These are phyloP conservation scores for Botrytis hyacinthi DNA, from an alignment of 2,329 filamentous ascomycete species.

Conservation along the genomic window DNA sequence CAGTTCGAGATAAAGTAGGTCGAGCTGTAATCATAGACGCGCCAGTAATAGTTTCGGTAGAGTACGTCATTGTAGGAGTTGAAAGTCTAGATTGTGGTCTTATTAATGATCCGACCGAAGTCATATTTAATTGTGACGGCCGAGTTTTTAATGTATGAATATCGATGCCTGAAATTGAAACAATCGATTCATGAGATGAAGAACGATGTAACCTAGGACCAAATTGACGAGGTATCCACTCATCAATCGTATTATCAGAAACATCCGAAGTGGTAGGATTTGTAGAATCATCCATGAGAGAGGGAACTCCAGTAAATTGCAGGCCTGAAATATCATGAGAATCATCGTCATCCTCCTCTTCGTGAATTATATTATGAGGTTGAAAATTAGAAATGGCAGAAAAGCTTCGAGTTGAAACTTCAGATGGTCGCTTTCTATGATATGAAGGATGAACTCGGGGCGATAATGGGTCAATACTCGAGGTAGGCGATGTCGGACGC, in stretches of 20 bases:
- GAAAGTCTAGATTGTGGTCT: conserved; percentile 48
- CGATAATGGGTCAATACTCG: conserved; percentile 67
- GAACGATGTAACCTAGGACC: conserved; percentile 58
- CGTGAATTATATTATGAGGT: conserved; percentile 38
- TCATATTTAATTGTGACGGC: conserved; percentile 68
- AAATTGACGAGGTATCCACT: conserved; percentile 38
- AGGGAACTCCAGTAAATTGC: conserved; percentile 26
- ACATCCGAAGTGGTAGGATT: conserved; percentile 29
- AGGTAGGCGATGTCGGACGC: conserved; percentile 78
- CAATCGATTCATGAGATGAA: conserved; percentile 81
- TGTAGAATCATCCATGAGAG: conserved; percentile 30
- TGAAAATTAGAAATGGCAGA: conserved; percentile 39
- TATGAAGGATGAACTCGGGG: conserved; percentile 53
- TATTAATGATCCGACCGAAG: conserved; percentile 47
- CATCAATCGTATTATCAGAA: conserved; percentile 28
- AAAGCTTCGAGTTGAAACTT: conserved; percentile 52
- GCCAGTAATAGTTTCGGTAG: conserved; percentile 56
- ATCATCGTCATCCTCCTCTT: conserved; percentile 40
- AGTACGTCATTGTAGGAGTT: conserved; percentile 43
- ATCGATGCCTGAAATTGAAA: conserved; percentile 84
- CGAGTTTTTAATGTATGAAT: conserved; percentile 78
- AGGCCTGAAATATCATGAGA: conserved; percentile 34
- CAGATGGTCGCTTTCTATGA: conserved; percentile 57
- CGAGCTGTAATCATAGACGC: conserved; percentile 53
- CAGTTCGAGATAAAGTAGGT: conserved; percentile 50